Percentiles rank a stretch among this genome's conserved stretches.
These are phyloP conservation scores for Metschnikowia arizonensis DNA, from an alignment of 805 yeast species.

Conservation along the genomic window DNA sequence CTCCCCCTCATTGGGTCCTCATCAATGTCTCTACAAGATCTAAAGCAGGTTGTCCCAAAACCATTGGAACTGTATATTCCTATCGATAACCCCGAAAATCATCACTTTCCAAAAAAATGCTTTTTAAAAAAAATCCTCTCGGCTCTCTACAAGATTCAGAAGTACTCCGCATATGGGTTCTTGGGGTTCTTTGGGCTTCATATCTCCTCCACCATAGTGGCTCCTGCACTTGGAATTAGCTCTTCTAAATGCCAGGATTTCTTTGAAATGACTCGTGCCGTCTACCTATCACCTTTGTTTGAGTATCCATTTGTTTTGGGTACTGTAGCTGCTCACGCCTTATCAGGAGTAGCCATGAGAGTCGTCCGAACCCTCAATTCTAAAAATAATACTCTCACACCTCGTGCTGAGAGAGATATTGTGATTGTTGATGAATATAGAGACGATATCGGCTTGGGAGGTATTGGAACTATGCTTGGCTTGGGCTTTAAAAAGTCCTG, in stretches of 20 bases:
- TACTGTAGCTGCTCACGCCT: constrained; percentile 45
- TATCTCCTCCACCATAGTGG: constrained; percentile 46
- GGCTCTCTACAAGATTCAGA: constrained; percentile 39
- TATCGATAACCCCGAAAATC: neutral
- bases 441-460: constrained; percentile 57
- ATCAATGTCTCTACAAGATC: constrained; percentile 12
- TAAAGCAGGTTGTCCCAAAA: constrained; percentile 14
- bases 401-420: constrained; percentile 10
- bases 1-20: constrained; percentile 1
- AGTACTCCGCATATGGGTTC: constrained; percentile 58
- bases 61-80: constrained; percentile 12
- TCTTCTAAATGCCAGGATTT: constrained; percentile 46
- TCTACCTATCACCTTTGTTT: constrained; percentile 51
- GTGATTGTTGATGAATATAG: constrained; percentile 31
- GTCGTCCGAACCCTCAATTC: constrained; percentile 13
- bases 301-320: constrained; percentile 50
- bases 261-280: constrained; percentile 54
- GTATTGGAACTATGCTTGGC: constrained; percentile 53
- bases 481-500: constrained; percentile 48
- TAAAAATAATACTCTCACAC: constrained; percentile 11
- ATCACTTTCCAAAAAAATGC: constrained; percentile 5
- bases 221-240: constrained; percentile 47
- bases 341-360: constrained; percentile 49
- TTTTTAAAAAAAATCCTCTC: constrained; percentile 9
- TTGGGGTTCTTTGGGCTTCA: constrained; percentile 56